Evolutionary conservation across 2,329 filamentous ascomycete species (phyloP), one percentile per base, ranked within the genome.

Genomic region (Fusarium aywerte): DNA sequence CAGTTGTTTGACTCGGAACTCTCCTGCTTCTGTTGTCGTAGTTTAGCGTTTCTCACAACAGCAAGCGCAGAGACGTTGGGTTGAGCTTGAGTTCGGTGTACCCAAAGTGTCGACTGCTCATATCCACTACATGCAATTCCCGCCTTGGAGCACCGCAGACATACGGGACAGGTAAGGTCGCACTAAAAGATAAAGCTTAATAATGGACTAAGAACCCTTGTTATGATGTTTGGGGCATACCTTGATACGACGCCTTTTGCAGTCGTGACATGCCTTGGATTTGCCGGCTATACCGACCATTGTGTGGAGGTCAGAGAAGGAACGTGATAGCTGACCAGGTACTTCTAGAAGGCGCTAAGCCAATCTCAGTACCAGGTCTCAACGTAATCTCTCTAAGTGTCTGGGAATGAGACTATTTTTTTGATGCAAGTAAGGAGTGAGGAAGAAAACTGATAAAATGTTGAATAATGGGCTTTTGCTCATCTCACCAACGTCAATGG

Each of bases 211-310:
- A 13, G 10, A 21, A 7, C 2, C 12, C 0, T 3, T 3, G 3
- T 3, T 4, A 20, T 1, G 2, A n/a, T n/a, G 0, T n/a, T 7
- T 1, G 7, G 13, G 31, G 0, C 7, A 11, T 25, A 62, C 59
- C 59, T 62, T 62, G 21, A 62, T 11, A n/a, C 59, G 59, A 13
- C 59, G 59, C n/a, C 58, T 32, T 25, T 27, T 62, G 11, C 59
- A 62, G 8, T 57, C 49, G 12, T 35, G 25, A 1, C 59, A 62
- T 16, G 59, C 58, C 4, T 57, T 62, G 20, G 59, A 62, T 20
- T 42, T 57, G 1, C 55, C 55, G 5, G 59, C 27, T 2, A 62
- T 29, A 2, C 59, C 59, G 43, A 57, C 59, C 59, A 62, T 62
- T 5, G 8, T 25, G 18, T 7, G 7, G n/a, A 7, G 16, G 12